These are phyloP conservation scores for Calonectria ilicicola DNA, from an alignment of 2,329 filamentous ascomycete genomes.

Conservation along the genomic window DNA sequence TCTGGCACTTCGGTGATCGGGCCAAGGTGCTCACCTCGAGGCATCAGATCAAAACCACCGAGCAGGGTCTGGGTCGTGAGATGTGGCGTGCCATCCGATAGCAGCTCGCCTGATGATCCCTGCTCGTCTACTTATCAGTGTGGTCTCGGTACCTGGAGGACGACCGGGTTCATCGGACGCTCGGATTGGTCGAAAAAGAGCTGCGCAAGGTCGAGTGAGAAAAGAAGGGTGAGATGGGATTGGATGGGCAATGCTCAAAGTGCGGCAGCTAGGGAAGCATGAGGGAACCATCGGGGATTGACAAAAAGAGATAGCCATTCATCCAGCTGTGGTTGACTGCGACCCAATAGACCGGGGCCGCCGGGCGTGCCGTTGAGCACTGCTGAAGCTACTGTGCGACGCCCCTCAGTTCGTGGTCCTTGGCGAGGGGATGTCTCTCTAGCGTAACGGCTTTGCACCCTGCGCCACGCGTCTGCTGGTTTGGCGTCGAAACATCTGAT, in stretches of 20 bases:
- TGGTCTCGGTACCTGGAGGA: conserved; percentile 33
- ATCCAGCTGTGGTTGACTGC: conserved; percentile 9
- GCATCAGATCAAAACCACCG: conserved; percentile 38
- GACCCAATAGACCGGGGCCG: conserved; percentile 30
- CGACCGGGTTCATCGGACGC: conserved; percentile 27
- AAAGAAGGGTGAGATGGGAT: conserved; percentile 5
- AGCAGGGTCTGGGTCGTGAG: conserved; percentile 39
- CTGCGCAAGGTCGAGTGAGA: conserved; percentile 7
- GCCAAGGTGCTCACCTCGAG: conserved; percentile 37
- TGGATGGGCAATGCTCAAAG: conserved; percentile 5
- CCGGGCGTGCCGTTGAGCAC: conserved; percentile 28
- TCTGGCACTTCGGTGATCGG: conserved; percentile 32
- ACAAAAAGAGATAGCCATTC: conserved; percentile 11
- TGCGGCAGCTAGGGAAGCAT: conserved; percentile 5
- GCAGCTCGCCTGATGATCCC: conserved; percentile 45
- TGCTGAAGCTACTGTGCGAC: conserved; percentile 15
- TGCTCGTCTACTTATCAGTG: conserved; percentile 41
- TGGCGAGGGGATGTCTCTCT: conserved; percentile 34
- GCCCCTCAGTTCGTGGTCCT: conserved; percentile 14
- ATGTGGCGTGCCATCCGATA: conserved; percentile 41
- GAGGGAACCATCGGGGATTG: conserved; percentile 10
- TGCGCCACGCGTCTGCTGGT: conserved; percentile 38
- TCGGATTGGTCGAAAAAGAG: conserved; percentile 26
- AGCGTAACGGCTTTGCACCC: conserved; percentile 38
- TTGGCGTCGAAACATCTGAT: conserved; percentile 32